Evolutionary conservation across 202 grass and related monocot genomes (phyloP).

Genomic region (Schoenoplectus tabernaemontani): DNA sequence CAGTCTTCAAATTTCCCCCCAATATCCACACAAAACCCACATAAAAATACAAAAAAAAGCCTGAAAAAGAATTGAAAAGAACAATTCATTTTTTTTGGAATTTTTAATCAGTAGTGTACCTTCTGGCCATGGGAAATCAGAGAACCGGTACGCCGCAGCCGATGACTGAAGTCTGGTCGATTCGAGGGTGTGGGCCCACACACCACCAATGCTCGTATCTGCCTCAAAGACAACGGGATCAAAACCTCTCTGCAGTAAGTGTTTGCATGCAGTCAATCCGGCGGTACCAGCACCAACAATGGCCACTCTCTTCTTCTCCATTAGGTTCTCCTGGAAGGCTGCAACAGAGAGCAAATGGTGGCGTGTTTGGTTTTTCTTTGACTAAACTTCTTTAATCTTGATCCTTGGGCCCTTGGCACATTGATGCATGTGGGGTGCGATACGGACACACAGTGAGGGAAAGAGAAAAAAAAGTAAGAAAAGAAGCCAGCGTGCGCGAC

Average conservation of each 20-base stretch:
- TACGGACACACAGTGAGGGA: too few species aligned
- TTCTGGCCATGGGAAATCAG: conserved; percentile 24
- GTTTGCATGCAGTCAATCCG: conserved; percentile 24
- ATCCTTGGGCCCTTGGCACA: too few species aligned
- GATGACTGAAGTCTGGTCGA: conserved; percentile 25
- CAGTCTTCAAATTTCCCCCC: too few species aligned
- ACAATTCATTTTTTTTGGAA: neutral
- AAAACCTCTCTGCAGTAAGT: conserved; percentile 8
- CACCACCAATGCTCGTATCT: conserved; percentile 7
- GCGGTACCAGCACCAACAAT: conserved; percentile 22
- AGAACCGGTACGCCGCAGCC: conserved; percentile 15
- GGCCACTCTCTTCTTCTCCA: conserved; percentile 29
- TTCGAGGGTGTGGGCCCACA: conserved; percentile 17
- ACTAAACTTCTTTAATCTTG: neutral
- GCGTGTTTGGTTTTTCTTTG: neutral
- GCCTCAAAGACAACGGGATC: conserved; percentile 23
- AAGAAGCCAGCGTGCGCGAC: too few species aligned
- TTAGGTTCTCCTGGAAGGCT: neutral
- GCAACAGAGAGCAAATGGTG: neutral
- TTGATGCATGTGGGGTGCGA: too few species aligned
- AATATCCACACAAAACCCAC: neutral
- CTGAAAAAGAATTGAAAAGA: neutral
- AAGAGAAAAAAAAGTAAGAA: too few species aligned
- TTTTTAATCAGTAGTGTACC: neutral
- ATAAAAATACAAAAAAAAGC: neutral